These are phyloP conservation scores for Cephalotrichum gorgonifer DNA, from an alignment of 2,329 filamentous ascomycete genomes.

Conservation along the genomic window DNA sequence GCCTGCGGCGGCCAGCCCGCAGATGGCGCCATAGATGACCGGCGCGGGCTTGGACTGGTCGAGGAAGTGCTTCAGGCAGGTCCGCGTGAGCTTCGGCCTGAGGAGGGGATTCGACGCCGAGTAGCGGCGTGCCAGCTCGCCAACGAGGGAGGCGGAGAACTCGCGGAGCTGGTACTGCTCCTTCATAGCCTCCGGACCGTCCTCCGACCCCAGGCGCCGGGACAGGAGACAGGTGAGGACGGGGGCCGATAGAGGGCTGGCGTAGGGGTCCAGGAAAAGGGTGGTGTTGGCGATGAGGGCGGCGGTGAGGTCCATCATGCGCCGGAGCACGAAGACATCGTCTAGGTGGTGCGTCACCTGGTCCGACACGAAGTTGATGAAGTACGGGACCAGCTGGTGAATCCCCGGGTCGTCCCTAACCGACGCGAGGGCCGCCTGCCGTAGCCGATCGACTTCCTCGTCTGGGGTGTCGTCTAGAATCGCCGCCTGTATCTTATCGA, in stretches of 20 bases:
- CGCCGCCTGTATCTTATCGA: conserved; percentile 86
- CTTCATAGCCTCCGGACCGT: conserved; percentile 38
- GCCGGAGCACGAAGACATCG: conserved; percentile 76
- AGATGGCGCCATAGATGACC: conserved; percentile 81
- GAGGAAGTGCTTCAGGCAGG: conserved; percentile 84
- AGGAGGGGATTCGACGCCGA: conserved; percentile 70
- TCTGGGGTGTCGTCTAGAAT: conserved; percentile 82
- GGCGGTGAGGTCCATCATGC: conserved; percentile 85
- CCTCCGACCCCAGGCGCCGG: conserved; percentile 60
- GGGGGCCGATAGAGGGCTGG: conserved; percentile 63
- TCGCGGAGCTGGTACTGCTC: conserved; percentile 75
- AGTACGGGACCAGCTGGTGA: conserved; percentile 93
- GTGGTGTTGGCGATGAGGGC: conserved; percentile 76
- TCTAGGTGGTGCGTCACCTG: conserved; percentile 92
- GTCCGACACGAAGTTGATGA: conserved; percentile 89
- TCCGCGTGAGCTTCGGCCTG: conserved; percentile 81
- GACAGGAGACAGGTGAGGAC: conserved; percentile 80
- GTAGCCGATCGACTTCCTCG: conserved; percentile 60
- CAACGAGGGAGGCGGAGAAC: conserved; percentile 72
- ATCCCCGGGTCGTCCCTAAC: conserved; percentile 83
- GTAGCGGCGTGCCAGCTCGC: conserved; percentile 71
- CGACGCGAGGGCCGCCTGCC: conserved; percentile 75
- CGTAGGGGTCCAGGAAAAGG: conserved; percentile 59
- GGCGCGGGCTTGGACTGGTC: conserved; percentile 74
- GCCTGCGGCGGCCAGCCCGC: conserved; percentile 68